phyloP scores from a whole-genome alignment of 345 rosid genomes.

The Boechera stricta region DNA sequence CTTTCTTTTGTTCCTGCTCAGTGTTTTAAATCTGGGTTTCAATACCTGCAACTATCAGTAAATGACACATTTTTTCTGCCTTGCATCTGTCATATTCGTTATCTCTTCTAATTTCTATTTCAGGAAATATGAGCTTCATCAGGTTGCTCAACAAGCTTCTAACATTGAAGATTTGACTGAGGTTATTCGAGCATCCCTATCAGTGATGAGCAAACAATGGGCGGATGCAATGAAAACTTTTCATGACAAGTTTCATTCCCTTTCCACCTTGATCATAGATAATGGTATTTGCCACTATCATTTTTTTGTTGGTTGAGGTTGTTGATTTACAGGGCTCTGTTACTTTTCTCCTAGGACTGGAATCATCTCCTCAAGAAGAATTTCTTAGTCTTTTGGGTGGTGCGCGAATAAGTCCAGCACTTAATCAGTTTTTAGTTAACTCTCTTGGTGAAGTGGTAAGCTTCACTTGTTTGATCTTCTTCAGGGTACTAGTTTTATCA shows the following conservation, averaged over 20 bases:
- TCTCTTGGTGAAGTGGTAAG: conserved; percentile 87
- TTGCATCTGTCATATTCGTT: background rate
- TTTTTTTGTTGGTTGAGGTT: conserved; percentile 19
- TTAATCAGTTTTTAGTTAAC: conserved; percentile 89
- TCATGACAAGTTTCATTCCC: conserved; percentile 78
- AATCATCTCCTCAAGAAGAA: conserved; percentile 93
- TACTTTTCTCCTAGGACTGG: conserved; percentile 60
- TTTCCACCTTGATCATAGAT: conserved; percentile 67
- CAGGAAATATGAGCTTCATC: conserved; percentile 94
- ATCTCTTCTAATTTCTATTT: conserved; percentile 14
- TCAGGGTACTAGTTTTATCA: conserved; percentile 21
- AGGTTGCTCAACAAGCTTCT: conserved; percentile 93
- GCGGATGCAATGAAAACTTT: conserved; percentile 80
- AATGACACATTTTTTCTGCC: conserved; percentile 6
- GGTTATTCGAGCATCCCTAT: conserved; percentile 72
- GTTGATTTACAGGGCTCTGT: conserved; percentile 31
- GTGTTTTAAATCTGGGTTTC: background rate
- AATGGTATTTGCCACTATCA: conserved; percentile 60
- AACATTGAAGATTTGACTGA: conserved; percentile 83
- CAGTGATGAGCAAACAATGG: conserved; percentile 89
- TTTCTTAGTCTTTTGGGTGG: conserved; percentile 91
- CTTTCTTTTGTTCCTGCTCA: conserved; percentile 10
- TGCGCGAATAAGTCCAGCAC: conserved; percentile 86
- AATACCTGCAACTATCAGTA: background rate
- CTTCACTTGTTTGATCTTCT: conserved; percentile 31